Percentiles rank a stretch among this genome's conserved stretches.
Evolutionary conservation across 73 alveolate species (phyloP).

Genomic region (Tetrahymena borealis): DNA sequence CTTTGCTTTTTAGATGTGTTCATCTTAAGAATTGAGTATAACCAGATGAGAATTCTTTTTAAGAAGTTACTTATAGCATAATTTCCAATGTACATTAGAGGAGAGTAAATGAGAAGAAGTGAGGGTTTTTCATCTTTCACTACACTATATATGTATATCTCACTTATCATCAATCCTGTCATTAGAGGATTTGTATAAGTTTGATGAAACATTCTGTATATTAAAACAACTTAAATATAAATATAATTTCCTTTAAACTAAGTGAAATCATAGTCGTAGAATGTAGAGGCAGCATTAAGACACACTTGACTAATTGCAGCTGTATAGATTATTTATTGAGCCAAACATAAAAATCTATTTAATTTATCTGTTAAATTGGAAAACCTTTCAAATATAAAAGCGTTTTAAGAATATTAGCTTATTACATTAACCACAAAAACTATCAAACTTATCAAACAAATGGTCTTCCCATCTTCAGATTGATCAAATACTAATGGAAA

Average conservation of each 20-base stretch:
- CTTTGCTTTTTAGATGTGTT: neutral
- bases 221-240: neutral
- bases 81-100: neutral
- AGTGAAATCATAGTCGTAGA: neutral
- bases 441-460: neutral
- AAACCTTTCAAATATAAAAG: neutral
- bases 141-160: neutral
- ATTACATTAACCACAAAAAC: neutral
- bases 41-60: neutral
- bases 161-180: neutral
- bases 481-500: neutral
- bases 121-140: neutral
- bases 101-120: neutral
- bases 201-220: neutral
- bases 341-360: neutral
- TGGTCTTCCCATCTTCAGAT: neutral
- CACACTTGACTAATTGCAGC: neutral
- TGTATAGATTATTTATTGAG: neutral
- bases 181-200: neutral
- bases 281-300: neutral
- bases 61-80: neutral
- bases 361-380: neutral
- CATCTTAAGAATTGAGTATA: neutral
- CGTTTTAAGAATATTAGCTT: neutral
- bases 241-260: neutral